These are phyloP conservation scores for Schizosaccharomyces versatilis DNA, from an alignment of 1,139 yeast genomes.

Conservation along the genomic window DNA sequence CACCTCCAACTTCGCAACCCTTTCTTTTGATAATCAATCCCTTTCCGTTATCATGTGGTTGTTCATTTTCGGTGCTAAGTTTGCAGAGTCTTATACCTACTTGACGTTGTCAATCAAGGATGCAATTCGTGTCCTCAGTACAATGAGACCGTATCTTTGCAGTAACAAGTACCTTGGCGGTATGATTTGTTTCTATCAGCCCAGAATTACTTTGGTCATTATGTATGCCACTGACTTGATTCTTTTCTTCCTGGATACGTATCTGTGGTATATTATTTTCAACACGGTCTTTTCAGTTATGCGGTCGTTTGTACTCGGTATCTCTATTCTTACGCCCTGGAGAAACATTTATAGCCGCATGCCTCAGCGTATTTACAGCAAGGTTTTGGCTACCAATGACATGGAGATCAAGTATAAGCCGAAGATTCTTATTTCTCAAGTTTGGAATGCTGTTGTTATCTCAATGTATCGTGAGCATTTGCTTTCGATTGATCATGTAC, in stretches of 20 bases:
- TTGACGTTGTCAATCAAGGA: slow-evolving; percentile 78
- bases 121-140: slow-evolving; percentile 60
- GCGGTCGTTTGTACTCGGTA: slow-evolving; percentile 93
- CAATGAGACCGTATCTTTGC: slow-evolving; percentile 43
- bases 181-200: slow-evolving; percentile 59
- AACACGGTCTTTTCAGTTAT: slow-evolving; percentile 92
- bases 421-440: slow-evolving; percentile 89
- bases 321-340: slow-evolving; percentile 96
- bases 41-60: slow-evolving; percentile 83
- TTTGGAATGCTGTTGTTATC: slow-evolving; percentile 95
- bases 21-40: slow-evolving; percentile 84
- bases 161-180: slow-evolving; percentile 84
- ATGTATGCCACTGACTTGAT: slow-evolving; percentile 82
- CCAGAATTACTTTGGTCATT: slow-evolving; percentile 69
- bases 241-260: slow-evolving; percentile 93
- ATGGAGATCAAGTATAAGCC: slow-evolving; percentile 98
- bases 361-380: slow-evolving; percentile 95
- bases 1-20: slow-evolving; percentile 70
- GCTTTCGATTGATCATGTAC: slow-evolving; percentile 93
- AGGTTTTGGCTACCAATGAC: slow-evolving; percentile 90
- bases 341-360: slow-evolving; percentile 90
- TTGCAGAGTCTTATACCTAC: slow-evolving; percentile 76
- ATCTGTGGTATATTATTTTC: slow-evolving; percentile 91
- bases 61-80: slow-evolving; percentile 71
- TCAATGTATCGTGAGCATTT: slow-evolving; percentile 97